phyloP scores from a whole-genome alignment of 202 grass and related monocot species.

The Saccharum hybrid region DNA sequence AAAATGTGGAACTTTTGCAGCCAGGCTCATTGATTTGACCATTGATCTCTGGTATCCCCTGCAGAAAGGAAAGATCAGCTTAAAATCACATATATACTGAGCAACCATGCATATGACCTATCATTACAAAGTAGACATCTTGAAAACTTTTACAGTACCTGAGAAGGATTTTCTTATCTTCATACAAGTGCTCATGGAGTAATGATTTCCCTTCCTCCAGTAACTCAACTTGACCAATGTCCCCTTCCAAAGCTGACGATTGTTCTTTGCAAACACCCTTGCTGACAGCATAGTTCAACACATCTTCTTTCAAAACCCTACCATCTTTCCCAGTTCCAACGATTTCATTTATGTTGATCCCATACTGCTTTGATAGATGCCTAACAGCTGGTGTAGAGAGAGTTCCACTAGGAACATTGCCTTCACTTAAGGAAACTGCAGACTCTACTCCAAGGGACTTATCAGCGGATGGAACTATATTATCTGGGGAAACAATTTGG shows the following conservation, averaged over 20 bases:
- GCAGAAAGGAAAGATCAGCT: slow-evolving; percentile 30
- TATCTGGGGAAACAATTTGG: slow-evolving; percentile 55
- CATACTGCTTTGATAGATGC: slow-evolving; percentile 74
- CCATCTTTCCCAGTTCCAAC: slow-evolving; percentile 74
- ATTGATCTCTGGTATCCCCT: slow-evolving; percentile 94
- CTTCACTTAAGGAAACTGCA: slow-evolving; percentile 40
- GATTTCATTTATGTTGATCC: slow-evolving; percentile 74
- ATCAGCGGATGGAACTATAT: slow-evolving; percentile 37
- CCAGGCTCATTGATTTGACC: slow-evolving; percentile 90
- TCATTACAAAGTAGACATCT: background rate
- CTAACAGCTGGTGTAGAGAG: slow-evolving; percentile 82
- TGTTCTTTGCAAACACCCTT: slow-evolving; percentile 56
- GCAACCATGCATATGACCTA: background rate
- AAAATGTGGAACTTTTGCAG: slow-evolving; percentile 90
- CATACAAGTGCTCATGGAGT: slow-evolving; percentile 39
- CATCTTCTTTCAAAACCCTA: slow-evolving; percentile 85
- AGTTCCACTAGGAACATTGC: slow-evolving; percentile 40
- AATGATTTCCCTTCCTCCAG: slow-evolving; percentile 44
- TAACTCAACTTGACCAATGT: slow-evolving; percentile 43
- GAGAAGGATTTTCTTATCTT: slow-evolving; percentile 75
- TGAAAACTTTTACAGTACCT: slow-evolving; percentile 55
- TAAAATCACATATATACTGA: slow-evolving; percentile 23
- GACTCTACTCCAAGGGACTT: slow-evolving; percentile 39
- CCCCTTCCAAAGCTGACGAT: slow-evolving; percentile 32
- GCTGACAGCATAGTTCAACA: slow-evolving; percentile 69